Evolutionary conservation across 129 eudicot species (phyloP), one percentile per base, ranked within the genome.

Genomic region (Deinandra increscens): DNA sequence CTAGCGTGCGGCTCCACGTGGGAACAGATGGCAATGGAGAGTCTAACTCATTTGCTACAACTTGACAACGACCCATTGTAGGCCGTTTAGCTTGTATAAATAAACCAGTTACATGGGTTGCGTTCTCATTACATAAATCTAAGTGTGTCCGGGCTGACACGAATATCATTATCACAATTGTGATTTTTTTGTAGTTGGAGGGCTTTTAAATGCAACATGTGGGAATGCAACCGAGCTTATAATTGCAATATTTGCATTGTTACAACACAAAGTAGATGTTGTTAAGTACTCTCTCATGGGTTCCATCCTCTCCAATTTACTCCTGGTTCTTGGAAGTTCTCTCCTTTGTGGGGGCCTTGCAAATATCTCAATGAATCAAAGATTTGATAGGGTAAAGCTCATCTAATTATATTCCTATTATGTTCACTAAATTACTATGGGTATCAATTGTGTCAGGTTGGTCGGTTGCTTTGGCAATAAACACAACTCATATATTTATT

Each of bases 211-310:
- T 80, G 95, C 98, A 53, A 92, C 98, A 55, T 89, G 98, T 73
- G 98, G 98, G 59, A 92, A 92, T 86, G 98, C 91, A 7, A 88
- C 98, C 6, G 98, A 92, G 78, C 86, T 92, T 4, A 86, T 89
- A 62, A 92, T 89, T 58, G 88, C 96, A 68, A 82, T 92, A 69
- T 62, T 84, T 58, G 98, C 98, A 69, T 75, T 92, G 5, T 13
- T 79, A 45, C 81, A 89, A 41, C 65, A 84, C 82, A 92, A 92
- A 79, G 87, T 92, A 11, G 96, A 83, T 62, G 82, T 92, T 50
- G 96, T 92, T 43, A 92, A 92, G 71, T 92, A 88, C 69, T 88
- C 96, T 3, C 89, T 92, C 3, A 63, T 92, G 82, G 98, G 98
- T 41, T 92, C 98, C 10, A 80, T 89, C 5, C 89, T 92, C 38